These are phyloP conservation scores for Saprolegnia parasitica DNA, from an alignment of 352 stramenopile genomes.

Conservation along the genomic window DNA sequence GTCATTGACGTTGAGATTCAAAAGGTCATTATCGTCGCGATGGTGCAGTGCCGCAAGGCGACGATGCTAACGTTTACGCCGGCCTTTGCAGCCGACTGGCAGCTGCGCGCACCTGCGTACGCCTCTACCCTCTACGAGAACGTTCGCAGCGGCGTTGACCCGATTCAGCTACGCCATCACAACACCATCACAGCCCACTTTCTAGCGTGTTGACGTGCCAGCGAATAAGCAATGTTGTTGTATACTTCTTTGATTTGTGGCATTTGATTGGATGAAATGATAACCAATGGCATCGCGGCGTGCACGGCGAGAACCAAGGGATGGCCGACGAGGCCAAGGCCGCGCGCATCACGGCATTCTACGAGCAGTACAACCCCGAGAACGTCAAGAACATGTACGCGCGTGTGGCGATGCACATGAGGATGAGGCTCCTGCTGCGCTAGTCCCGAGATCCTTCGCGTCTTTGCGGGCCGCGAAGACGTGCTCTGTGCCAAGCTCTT, in stretches of 20 bases:
- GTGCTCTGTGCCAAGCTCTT: slow-evolving; percentile 61
- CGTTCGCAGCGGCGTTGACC: background rate
- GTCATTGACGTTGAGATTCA: background rate
- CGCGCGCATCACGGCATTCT: slow-evolving; percentile 41
- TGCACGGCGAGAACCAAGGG: too few relatives aligned
- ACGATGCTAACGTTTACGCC: background rate
- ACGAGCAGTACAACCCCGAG: slow-evolving; percentile 63
- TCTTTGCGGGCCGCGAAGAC: slow-evolving; percentile 57
- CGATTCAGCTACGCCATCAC: background rate
- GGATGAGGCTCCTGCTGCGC: background rate
- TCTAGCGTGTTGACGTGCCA: background rate
- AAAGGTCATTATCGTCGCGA: background rate
- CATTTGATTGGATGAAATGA: too few relatives aligned
- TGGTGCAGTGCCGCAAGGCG: background rate
- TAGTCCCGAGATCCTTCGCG: slow-evolving; percentile 65
- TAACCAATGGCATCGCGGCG: too few relatives aligned
- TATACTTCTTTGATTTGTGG: too few relatives aligned
- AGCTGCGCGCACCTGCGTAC: background rate
- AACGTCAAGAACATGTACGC: slow-evolving; percentile 78
- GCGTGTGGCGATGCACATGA: background rate
- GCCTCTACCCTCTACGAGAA: background rate
- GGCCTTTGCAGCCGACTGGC: background rate
- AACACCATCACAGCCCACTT: background rate
- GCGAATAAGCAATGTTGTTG: too few relatives aligned
- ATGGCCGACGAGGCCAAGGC: background rate